Evolutionary conservation across 2,329 filamentous ascomycete genomes (phyloP).

Genomic region (Emergomyces orientalis): DNA sequence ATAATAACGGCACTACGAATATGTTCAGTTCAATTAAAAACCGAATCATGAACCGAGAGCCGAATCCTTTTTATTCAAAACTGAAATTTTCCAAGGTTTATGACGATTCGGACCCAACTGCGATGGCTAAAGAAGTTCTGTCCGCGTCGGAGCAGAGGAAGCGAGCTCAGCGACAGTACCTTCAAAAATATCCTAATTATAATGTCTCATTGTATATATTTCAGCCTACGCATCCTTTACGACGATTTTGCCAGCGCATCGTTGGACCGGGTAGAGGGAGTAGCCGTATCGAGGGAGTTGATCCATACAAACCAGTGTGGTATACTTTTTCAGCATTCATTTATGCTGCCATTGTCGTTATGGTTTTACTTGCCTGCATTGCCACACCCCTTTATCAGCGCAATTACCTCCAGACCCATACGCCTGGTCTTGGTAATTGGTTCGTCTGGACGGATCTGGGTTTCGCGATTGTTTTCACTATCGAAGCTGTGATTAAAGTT

Average conservation of each 20-base stretch:
- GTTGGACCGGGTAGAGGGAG: slow-evolving; percentile 84
- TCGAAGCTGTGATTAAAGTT: slow-evolving; percentile 83
- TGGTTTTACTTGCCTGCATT: slow-evolving; percentile 93
- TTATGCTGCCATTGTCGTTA: slow-evolving; percentile 86
- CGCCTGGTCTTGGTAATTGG: slow-evolving; percentile 65
- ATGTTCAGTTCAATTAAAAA: slow-evolving; percentile 53
- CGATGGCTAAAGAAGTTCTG: slow-evolving; percentile 85
- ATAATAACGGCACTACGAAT: slow-evolving; percentile 51
- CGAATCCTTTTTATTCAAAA: slow-evolving; percentile 90
- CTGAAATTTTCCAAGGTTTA: slow-evolving; percentile 61
- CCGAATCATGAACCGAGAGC: slow-evolving; percentile 57
- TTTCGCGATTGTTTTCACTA: slow-evolving; percentile 76
- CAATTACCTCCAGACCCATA: slow-evolving; percentile 60
- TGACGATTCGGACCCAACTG: slow-evolving; percentile 70
- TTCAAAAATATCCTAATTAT: slow-evolving; percentile 77
- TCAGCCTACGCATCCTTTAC: slow-evolving; percentile 63
- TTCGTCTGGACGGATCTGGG: slow-evolving; percentile 89
- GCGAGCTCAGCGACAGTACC: slow-evolving; percentile 80
- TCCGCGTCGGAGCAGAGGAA: slow-evolving; percentile 73
- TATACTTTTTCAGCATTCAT: slow-evolving; percentile 89
- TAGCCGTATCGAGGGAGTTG: slow-evolving; percentile 79
- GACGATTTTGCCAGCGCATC: slow-evolving; percentile 74
- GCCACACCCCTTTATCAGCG: slow-evolving; percentile 93
- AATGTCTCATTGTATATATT: slow-evolving; percentile 91
- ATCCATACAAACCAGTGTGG: slow-evolving; percentile 83